Evolutionary conservation across 2,329 filamentous ascomycete species (phyloP), one percentile per base, ranked within the genome.

Genomic region (Periglandula ipomoeae): DNA sequence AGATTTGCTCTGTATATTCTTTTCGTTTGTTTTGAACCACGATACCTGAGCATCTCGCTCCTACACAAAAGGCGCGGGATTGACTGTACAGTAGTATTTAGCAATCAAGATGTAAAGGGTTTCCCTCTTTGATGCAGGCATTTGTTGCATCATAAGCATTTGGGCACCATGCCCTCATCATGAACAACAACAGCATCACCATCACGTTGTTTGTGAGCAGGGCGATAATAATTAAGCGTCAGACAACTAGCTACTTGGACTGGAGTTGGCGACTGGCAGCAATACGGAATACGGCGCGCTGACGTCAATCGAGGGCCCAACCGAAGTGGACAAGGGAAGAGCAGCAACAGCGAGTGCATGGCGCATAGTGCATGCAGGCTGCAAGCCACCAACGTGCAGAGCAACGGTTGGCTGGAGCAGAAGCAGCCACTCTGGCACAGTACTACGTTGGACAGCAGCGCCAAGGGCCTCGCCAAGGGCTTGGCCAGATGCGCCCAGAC

Each of bases 71-170:
- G 30, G 19, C 22, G 20, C 17, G 26, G 26, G 11, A 39, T 19
- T 41, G 45, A 26, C 45, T 47, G 37, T 41, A 47, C n/a, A 47
- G 19, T 41, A 40, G 11, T 15, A 23, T 34, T 38, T 24, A 38
- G 9, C 19, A 20, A 38, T 32, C 27, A 13, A 15, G 15, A 32
- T 32, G 30, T 32, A n/a, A n/a, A n/a, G n/a, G n/a, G n/a, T n/a
- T n/a, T n/a, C n/a, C n/a, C n/a, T n/a, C n/a, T n/a, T n/a, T n/a
- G 27, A 30, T 30, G 27, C 4, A 30, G 8, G 13, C 4, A 30
- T 30, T 9, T 30, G 34, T 37, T 19, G 34, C 13, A n/a, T 37
- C n/a, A n/a, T n/a, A n/a, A n/a, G n/a, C n/a, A n/a, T n/a, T n/a
- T n/a, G n/a, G n/a, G n/a, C n/a, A n/a, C n/a, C n/a, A n/a, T n/a